Evolutionary conservation across 441 rosid genomes (phyloP).

Genomic region (Croton laevigatus): DNA sequence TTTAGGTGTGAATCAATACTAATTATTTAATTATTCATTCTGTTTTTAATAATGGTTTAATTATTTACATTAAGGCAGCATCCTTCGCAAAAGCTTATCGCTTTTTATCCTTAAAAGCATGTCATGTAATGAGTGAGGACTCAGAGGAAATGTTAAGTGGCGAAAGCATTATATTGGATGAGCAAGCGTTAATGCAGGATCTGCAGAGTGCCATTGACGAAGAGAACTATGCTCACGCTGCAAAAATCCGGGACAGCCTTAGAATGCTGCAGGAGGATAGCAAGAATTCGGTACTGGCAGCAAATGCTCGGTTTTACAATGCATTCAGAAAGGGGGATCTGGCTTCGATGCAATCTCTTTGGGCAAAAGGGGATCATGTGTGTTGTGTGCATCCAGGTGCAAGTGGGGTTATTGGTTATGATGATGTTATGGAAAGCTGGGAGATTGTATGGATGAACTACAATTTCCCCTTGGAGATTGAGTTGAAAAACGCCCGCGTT

Average conservation of each 20-base stretch:
- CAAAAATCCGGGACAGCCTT: conserved; percentile 68
- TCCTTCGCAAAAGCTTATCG: conserved; percentile 26
- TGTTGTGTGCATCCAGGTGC: conserved; percentile 89
- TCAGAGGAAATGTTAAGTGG: conserved; percentile 42
- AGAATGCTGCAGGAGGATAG: conserved; percentile 59
- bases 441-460: conserved; percentile 86
- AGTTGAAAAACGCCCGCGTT: conserved; percentile 57
- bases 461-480: conserved; percentile 74
- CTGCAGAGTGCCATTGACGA: conserved; percentile 62
- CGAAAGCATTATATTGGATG: conserved; percentile 52
- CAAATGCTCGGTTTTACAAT: conserved; percentile 70
- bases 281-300: conserved; percentile 57
- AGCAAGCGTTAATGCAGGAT: conserved; percentile 56
- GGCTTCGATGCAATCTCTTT: conserved; percentile 57
- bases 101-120: conserved; percentile 29
- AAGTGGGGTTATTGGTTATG: conserved; percentile 70
- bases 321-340: conserved; percentile 72
- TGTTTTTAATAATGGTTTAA: neutral
- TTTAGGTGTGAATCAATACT: neutral
- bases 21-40: neutral
- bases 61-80: conserved; percentile 31
- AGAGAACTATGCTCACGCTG: conserved; percentile 79
- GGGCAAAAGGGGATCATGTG: conserved; percentile 60
- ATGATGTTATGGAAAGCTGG: conserved; percentile 84
- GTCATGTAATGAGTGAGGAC: conserved; percentile 54